Evolutionary conservation across 768 basidiomycete species (phyloP), one percentile per base, ranked within the genome.

Genomic region (Rhodotorula toruloides): DNA sequence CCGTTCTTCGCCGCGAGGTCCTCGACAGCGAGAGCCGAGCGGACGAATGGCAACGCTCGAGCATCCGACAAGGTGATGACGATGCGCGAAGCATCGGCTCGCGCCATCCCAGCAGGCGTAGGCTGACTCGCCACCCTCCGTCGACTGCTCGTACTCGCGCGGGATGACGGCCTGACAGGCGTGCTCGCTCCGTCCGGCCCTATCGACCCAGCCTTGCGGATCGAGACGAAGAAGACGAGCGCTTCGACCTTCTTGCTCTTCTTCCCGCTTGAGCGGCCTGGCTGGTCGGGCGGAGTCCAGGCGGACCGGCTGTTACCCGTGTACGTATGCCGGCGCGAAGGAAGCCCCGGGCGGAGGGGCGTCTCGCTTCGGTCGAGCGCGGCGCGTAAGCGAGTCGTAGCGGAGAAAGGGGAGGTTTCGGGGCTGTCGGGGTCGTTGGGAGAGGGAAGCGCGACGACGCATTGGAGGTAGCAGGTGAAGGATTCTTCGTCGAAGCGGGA

Each of bases 21-120:
- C 47, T n/a, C 4, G 27, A 48, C 27, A n/a, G 56, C 42, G 49
- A 72, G 66, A 0, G 71, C 71, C 6, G 63, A 57, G 13, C 67
- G 63, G 25, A 72, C 64, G 48, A 64, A 27, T 22, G 57, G 39
- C 17, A 65, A 46, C 6, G 71, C 71, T 17, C 71, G 60, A 19
- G 47, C 49, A 64, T 72, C 71, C 14, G 71, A 72, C 14, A 72
- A 61, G 7, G 67, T 57, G 44, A 72, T 29, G 50, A 68, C 44
- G 46, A 72, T 58, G 16, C 63, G 58, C 21, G 66, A 54, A 22
- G 54, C 49, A 27, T 39, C 4, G 34, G 8, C 47, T 27, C 25
- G 29, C 19, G 58, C 19, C 11, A 25, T 16, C 16, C 27, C 2
- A 40, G 48, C 34, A 32, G 29, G 44, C 34, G 12, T 34, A 47